phyloP scores from a whole-genome alignment of 2,329 filamentous ascomycete species.

The Pestalotiopsis sp. region DNA sequence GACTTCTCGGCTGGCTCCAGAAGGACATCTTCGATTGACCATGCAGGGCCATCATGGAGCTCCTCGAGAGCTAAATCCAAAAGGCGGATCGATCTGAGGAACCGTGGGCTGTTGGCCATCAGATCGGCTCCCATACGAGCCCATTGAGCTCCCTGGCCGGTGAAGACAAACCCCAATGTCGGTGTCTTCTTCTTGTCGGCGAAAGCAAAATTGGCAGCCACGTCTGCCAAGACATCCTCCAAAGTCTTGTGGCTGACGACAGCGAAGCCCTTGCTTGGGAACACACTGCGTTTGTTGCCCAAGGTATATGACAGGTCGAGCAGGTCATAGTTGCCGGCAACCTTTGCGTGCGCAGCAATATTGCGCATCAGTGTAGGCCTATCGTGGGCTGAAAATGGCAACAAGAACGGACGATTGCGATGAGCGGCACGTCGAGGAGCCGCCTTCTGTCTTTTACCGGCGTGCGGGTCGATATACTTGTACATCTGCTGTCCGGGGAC shows the following conservation, averaged over 20 bases:
- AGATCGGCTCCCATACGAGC: slow-evolving; percentile 27
- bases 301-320: slow-evolving; percentile 24
- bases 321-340: slow-evolving; percentile 18
- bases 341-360: slow-evolving; percentile 11
- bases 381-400: slow-evolving; percentile 25
- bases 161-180: slow-evolving; percentile 25
- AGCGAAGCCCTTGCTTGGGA: slow-evolving; percentile 7
- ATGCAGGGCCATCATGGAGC: slow-evolving; percentile 17
- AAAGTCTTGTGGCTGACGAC: slow-evolving; percentile 4
- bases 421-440: not conserved
- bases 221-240: slow-evolving; percentile 2
- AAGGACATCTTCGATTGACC: slow-evolving; percentile 14
- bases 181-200: slow-evolving; percentile 8
- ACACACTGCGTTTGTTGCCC: slow-evolving; percentile 16
- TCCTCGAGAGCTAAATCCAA: slow-evolving; percentile 19
- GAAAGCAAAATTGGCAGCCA: not conserved
- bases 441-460: too few species aligned
- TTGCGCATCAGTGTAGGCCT: slow-evolving; percentile 19
- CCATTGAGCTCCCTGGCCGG: slow-evolving; percentile 33
- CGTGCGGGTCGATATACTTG: slow-evolving; percentile 1
- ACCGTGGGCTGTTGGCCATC: slow-evolving; percentile 15
- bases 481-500: slow-evolving; percentile 3
- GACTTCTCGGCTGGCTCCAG: not conserved
- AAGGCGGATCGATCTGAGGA: slow-evolving; percentile 16
- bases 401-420: slow-evolving; percentile 16